phyloP scores from a whole-genome alignment of 2,329 filamentous ascomycete genomes.

The Penicillium sp. region DNA sequence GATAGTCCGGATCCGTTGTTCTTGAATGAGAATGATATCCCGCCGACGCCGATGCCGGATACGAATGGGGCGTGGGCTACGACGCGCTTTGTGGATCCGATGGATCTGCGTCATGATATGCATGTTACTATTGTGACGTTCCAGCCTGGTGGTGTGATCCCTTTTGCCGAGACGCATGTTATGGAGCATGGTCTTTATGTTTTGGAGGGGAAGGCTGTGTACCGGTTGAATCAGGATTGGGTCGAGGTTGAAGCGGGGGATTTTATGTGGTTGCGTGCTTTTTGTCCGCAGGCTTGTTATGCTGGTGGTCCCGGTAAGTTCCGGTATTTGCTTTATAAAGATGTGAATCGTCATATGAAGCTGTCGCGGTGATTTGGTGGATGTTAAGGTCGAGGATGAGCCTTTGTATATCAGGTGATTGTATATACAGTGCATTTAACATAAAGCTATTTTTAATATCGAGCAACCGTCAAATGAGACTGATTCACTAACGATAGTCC shows the following conservation, averaged over 20 bases:
- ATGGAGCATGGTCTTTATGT: slow-evolving; percentile 26
- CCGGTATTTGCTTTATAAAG: slow-evolving; percentile 24
- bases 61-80: slow-evolving; percentile 23
- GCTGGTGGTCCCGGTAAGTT: slow-evolving; percentile 24
- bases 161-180: slow-evolving; percentile 24
- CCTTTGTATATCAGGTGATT: too few relatives aligned
- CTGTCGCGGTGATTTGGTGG: slow-evolving; percentile 11
- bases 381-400: too few relatives aligned
- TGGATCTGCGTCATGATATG: slow-evolving; percentile 23
- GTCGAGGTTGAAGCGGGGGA: slow-evolving; percentile 25
- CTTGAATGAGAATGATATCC: slow-evolving; percentile 22
- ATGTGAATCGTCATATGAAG: slow-evolving; percentile 26
- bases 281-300: slow-evolving; percentile 25
- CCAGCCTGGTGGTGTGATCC: slow-evolving; percentile 22
- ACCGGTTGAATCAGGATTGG: slow-evolving; percentile 25
- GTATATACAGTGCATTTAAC: too few relatives aligned
- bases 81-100: slow-evolving; percentile 23
- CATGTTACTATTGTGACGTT: slow-evolving; percentile 25
- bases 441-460: too few relatives aligned
- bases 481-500: too few relatives aligned
- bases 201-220: slow-evolving; percentile 23
- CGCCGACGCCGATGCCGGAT: slow-evolving; percentile 20
- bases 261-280: slow-evolving; percentile 26
- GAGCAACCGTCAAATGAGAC: too few relatives aligned
- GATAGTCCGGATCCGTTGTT: slow-evolving; percentile 22